Conservation (phyloP, 352 stramenopile genomes). For the Aphanomyces astaci region DNA sequence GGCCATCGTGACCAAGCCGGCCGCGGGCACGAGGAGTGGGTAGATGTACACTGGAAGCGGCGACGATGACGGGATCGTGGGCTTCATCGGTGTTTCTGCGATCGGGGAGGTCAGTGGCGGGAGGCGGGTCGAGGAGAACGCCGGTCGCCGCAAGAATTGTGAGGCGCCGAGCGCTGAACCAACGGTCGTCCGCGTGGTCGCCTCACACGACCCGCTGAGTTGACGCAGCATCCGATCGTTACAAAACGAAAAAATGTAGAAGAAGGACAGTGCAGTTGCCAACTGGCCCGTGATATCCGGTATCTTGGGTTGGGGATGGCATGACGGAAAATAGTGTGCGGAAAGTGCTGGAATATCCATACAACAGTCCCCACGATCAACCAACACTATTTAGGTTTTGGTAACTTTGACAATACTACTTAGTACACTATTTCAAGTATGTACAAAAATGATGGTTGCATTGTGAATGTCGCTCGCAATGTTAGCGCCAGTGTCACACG, state of each 20-base stretch:
- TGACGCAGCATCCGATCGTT: neutral
- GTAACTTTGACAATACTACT: too few relatives aligned
- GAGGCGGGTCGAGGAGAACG: neutral
- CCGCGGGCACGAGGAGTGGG: conserved; percentile 61
- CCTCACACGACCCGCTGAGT: neutral
- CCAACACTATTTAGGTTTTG: too few relatives aligned
- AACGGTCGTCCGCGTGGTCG: neutral
- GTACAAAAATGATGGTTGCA: too few relatives aligned
- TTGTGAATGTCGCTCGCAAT: too few relatives aligned
- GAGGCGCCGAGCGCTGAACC: neutral
- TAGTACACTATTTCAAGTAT: neutral
- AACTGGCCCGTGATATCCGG: neutral
- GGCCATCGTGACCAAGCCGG: conserved; percentile 65
- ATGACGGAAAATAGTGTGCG: neutral
- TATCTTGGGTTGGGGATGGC: neutral
- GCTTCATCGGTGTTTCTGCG: neutral
- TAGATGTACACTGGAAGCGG: conserved; percentile 20
- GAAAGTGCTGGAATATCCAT: too few relatives aligned
- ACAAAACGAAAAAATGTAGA: neutral
- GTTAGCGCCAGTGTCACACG: neutral
- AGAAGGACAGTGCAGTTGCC: neutral
- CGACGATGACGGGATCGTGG: neutral
- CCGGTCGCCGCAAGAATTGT: neutral
- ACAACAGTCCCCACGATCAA: too few relatives aligned
- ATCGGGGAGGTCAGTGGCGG: neutral